Percentiles rank a stretch among this genome's conserved stretches.
phyloP scores from a whole-genome alignment of 306 rosid species.

The Fagus crenata region DNA sequence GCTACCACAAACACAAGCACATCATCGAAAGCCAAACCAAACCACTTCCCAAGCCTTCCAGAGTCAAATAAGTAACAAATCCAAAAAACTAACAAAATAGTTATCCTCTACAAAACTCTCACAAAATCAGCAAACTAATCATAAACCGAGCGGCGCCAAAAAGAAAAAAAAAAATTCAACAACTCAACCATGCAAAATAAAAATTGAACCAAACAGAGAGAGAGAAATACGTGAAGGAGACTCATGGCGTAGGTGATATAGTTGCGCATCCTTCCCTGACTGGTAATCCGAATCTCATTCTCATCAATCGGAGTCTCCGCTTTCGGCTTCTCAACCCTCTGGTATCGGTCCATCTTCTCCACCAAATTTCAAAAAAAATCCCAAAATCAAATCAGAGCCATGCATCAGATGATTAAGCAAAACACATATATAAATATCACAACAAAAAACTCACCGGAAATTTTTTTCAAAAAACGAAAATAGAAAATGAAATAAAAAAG shows the following conservation, averaged over 20 bases:
- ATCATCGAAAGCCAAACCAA: not conserved
- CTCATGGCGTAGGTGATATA: constrained; percentile 89
- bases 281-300: constrained; percentile 92
- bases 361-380: not conserved
- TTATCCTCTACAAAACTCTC: not conserved
- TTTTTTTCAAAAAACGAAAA: too few species aligned
- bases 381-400: not conserved
- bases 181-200: not conserved
- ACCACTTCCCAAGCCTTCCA: too few species aligned
- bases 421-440: not conserved
- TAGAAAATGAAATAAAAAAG: not conserved
- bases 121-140: not conserved
- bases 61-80: not conserved
- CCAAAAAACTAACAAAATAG: not conserved
- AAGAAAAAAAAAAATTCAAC: not conserved
- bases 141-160: not conserved
- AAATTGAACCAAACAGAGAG: not conserved
- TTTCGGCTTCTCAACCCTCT: constrained; percentile 92
- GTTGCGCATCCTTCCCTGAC: constrained; percentile 97
- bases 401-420: not conserved
- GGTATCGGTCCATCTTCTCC: constrained; percentile 91
- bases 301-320: constrained; percentile 84
- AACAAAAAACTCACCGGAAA: too few species aligned
- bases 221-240: constrained; percentile 63
- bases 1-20: not conserved